Percentiles rank a stretch among this genome's conserved stretches.
Evolutionary conservation across 2,329 filamentous ascomycete species (phyloP).

Genomic region (Aureobasidium sp.): DNA sequence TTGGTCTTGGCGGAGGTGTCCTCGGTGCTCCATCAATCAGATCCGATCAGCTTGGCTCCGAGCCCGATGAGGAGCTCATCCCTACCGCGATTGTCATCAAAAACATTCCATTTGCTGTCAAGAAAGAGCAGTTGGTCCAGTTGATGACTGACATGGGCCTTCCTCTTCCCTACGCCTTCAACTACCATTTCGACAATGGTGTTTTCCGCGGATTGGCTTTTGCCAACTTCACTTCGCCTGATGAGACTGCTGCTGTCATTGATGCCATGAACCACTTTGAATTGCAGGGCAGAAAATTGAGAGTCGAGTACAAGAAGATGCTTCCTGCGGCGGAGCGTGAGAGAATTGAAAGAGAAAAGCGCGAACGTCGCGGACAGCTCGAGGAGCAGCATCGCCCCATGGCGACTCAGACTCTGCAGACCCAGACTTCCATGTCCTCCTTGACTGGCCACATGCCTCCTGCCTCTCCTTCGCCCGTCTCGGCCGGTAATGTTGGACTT

Average conservation of each 20-base stretch:
- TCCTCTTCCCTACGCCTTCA: constrained; percentile 95
- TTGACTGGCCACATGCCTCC: constrained; percentile 57
- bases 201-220: constrained; percentile 95
- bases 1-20: constrained; percentile 30
- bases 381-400: constrained; percentile 91
- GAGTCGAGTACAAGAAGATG: constrained; percentile 99
- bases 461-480: constrained; percentile 62
- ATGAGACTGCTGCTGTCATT: constrained; percentile 89
- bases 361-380: constrained; percentile 88
- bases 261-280: constrained; percentile 93
- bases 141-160: constrained; percentile 93
- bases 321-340: constrained; percentile 89
- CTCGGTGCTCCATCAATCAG: constrained; percentile 33
- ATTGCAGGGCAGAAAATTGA: constrained; percentile 84
- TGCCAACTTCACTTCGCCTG: constrained; percentile 93
- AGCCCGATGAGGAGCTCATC: constrained; percentile 78
- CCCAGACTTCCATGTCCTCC: constrained; percentile 80
- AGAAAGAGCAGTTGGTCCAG: constrained; percentile 88
- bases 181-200: constrained; percentile 98
- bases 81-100: constrained; percentile 99
- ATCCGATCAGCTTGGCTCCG: constrained; percentile 41
- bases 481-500: constrained; percentile 45
- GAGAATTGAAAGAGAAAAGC: constrained; percentile 93
- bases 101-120: constrained; percentile 97
- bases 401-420: constrained; percentile 59